These are phyloP conservation scores for Phytophthora hybrid DNA, from an alignment of 352 stramenopile species.

Conservation along the genomic window DNA sequence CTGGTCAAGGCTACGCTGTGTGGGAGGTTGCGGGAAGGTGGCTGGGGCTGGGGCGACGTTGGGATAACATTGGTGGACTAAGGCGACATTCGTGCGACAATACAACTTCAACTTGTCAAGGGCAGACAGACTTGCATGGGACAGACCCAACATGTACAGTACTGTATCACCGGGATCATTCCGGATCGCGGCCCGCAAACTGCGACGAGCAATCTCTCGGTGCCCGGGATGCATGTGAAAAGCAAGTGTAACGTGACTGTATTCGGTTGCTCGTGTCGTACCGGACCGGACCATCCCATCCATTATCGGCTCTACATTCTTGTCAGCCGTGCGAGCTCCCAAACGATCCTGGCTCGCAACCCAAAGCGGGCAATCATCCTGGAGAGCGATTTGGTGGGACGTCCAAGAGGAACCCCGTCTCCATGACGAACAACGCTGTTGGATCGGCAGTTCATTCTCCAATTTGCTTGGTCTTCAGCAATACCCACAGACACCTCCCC, in stretches of 20 bases:
- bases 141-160: constrained; percentile 6
- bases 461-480: constrained; percentile 26
- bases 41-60: neutral
- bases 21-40: neutral
- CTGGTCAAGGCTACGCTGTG: constrained; percentile 21
- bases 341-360: constrained; percentile 23
- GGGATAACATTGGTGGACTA: too few species aligned
- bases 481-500: neutral
- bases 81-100: too few species aligned
- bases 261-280: neutral
- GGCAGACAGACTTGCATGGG: too few species aligned
- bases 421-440: constrained; percentile 20
- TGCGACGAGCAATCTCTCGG: constrained; percentile 19
- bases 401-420: neutral
- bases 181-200: constrained; percentile 22
- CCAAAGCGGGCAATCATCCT: constrained; percentile 20
- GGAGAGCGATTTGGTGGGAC: constrained; percentile 4
- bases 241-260: neutral
- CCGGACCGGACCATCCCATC: neutral
- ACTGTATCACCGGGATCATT: constrained; percentile 17
- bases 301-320: constrained; percentile 4
- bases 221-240: neutral
- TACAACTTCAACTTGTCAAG: neutral
- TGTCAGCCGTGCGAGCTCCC: neutral
- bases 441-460: constrained; percentile 26